Evolutionary conservation across 352 stramenopile species (phyloP), one percentile per base, ranked within the genome.

Genomic region (Globisporangium echinulatum): DNA sequence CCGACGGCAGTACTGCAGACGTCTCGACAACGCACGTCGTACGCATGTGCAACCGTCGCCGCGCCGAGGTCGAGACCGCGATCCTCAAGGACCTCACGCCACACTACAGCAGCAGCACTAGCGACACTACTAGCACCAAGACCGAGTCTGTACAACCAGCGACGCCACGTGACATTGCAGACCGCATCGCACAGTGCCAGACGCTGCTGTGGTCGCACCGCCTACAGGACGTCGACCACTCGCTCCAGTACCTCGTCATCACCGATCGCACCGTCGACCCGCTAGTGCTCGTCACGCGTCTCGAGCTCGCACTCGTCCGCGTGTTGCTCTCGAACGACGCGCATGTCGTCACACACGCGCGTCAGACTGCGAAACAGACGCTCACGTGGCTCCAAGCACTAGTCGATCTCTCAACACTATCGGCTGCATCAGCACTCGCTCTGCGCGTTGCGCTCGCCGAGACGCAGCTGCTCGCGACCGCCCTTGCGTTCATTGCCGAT

Each of bases 251-350:
- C 2, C 54, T 65, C 5, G 13, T 74, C 37, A 49, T 59, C 0
- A 59, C 49, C 40, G n/a, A 54, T 43, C n/a, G 33, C 14, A 37
- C 60, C 44, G 61, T 54, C 13, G 64, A 78, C 38, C 69, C 71
- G 4, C 52, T 66, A 40, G 36, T 72, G 10, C 60, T 67, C 56
- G 43, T 82, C 1, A 17, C 69, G 37, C 44, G 49, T 1, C 66
- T 63, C 25, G 73, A 79, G 61, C 42, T 82, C 1, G 68, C 72
- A n/a, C 40, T 58, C 0, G 50, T 74, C 7, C 70, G 73, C 3
- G 73, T 78, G 17, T 13, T 82, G 33, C 54, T 72, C 19, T 82
- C 73, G 17, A 75, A 76, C 37, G 73, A 82, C 43, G 13, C 52
- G 38, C 53, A 74, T 10, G 64, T 69, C 5, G 7, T 63, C 1